Conservation (phyloP, 495 filamentous ascomycete genomes). For the Talaromyces adpressus region DNA sequence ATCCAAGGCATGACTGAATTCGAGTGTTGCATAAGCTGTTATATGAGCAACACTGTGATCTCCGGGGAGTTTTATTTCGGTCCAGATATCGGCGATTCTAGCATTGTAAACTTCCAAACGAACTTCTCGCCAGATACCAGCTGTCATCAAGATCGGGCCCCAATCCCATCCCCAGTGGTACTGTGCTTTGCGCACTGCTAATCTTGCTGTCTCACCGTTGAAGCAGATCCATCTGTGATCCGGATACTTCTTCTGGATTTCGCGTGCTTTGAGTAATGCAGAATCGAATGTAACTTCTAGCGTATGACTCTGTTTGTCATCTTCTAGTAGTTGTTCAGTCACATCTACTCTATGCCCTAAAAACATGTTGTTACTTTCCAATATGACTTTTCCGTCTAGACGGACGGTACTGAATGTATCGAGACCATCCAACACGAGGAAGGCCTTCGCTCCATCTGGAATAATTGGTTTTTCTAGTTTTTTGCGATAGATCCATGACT, state of each 20-base stretch:
- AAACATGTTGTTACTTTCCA: conserved; percentile 80
- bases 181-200: conserved; percentile 77
- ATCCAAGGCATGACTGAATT: too few relatives aligned
- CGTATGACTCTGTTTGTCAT: conserved; percentile 21
- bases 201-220: conserved; percentile 70
- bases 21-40: too few relatives aligned
- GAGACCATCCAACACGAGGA: conserved; percentile 71
- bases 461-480: conserved; percentile 20
- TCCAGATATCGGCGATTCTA: conserved; percentile 57
- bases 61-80: not conserved
- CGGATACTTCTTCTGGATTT: conserved; percentile 35
- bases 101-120: conserved; percentile 64
- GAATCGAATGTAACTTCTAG: conserved; percentile 50
- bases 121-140: conserved; percentile 76
- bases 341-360: conserved; percentile 65
- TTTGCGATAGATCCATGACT: conserved; percentile 61
- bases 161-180: conserved; percentile 97
- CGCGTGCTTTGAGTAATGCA: conserved; percentile 40
- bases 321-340: conserved; percentile 38
- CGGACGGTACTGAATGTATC: conserved; percentile 77
- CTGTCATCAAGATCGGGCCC: conserved; percentile 77
- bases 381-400: conserved; percentile 63
- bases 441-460: too few relatives aligned
- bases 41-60: too few relatives aligned
- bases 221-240: conserved; percentile 54